Evolutionary conservation across 805 yeast species (phyloP).

Genomic region (Wilhelminamyces savonicus): DNA sequence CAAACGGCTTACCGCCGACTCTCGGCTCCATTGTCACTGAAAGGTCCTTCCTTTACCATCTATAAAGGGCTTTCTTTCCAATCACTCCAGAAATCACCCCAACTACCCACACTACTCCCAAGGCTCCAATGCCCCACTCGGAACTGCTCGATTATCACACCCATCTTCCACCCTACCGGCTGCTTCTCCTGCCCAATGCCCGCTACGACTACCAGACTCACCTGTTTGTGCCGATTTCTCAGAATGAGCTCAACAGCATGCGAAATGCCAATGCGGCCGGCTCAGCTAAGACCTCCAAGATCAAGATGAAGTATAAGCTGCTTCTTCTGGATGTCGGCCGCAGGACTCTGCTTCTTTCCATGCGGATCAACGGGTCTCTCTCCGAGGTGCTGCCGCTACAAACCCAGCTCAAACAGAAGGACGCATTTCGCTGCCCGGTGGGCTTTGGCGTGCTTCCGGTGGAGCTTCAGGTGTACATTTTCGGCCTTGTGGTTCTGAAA

Average conservation of each 20-base stretch:
- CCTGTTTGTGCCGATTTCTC: slow-evolving; percentile 31
- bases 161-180: slow-evolving; percentile 48
- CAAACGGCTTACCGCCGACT: too few relatives aligned
- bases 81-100: too few relatives aligned
- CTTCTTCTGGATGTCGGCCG: slow-evolving; percentile 44
- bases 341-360: slow-evolving; percentile 31
- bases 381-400: slow-evolving; percentile 5
- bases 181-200: slow-evolving; percentile 42
- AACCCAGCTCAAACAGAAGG: slow-evolving; percentile 3
- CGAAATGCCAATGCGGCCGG: slow-evolving; percentile 3
- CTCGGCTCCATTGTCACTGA: too few relatives aligned
- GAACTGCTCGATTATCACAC: slow-evolving; percentile 15
- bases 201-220: slow-evolving; percentile 47
- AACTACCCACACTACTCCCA: too few relatives aligned
- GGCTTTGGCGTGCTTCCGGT: slow-evolving; percentile 31
- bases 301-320: slow-evolving; percentile 45
- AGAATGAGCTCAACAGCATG: slow-evolving; percentile 23
- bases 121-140: too few relatives aligned
- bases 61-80: too few relatives aligned
- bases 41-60: too few relatives aligned
- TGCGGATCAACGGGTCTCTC: slow-evolving; percentile 18
- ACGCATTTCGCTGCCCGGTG: slow-evolving; percentile 4
- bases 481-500: slow-evolving; percentile 25
- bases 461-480: slow-evolving; percentile 36
- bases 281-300: slow-evolving; percentile 1